phyloP scores from a whole-genome alignment of 2,329 filamentous ascomycete species.

The Sporothrix schenckii region DNA sequence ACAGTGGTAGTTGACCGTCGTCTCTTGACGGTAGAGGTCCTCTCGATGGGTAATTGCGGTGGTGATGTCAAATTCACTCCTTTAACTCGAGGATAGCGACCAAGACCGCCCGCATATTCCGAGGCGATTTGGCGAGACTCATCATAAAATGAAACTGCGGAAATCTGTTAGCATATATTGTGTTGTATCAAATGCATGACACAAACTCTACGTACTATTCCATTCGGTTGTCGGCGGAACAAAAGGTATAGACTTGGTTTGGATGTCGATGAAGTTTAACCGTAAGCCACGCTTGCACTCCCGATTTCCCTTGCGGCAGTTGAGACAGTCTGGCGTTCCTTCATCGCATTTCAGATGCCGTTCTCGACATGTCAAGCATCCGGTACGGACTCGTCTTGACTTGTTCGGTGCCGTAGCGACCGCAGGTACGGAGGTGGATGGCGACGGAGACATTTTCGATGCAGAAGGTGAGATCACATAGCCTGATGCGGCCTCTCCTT shows the following conservation, averaged over 20 bases:
- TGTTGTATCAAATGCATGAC: too few species aligned
- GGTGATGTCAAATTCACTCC: conserved; percentile 43
- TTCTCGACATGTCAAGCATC: conserved; percentile 87
- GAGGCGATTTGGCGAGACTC: conserved; percentile 89
- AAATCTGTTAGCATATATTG: not conserved
- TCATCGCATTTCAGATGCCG: conserved; percentile 92
- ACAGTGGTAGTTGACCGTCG: not conserved
- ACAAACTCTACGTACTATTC: conserved; percentile 50
- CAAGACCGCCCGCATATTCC: conserved; percentile 79
- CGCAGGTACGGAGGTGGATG: not conserved
- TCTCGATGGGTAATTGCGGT: conserved; percentile 22
- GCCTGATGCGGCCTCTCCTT: conserved; percentile 4
- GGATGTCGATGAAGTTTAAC: conserved; percentile 88
- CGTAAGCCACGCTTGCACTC: conserved; percentile 83
- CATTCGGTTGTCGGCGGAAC: conserved; percentile 66
- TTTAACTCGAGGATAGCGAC: conserved; percentile 67
- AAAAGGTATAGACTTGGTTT: conserved; percentile 68
- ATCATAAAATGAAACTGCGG: conserved; percentile 74
- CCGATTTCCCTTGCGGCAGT: conserved; percentile 85
- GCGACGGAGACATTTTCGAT: not conserved
- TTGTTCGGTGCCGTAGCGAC: conserved; percentile 21
- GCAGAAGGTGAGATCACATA: not conserved
- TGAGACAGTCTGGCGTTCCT: conserved; percentile 64
- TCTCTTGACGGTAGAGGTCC: conserved; percentile 30
- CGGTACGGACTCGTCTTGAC: conserved; percentile 61